Evolutionary conservation across 371 early-diverging fungal species (phyloP), one percentile per base, ranked within the genome.

Genomic region (Dinochytrium kinnereticum): DNA sequence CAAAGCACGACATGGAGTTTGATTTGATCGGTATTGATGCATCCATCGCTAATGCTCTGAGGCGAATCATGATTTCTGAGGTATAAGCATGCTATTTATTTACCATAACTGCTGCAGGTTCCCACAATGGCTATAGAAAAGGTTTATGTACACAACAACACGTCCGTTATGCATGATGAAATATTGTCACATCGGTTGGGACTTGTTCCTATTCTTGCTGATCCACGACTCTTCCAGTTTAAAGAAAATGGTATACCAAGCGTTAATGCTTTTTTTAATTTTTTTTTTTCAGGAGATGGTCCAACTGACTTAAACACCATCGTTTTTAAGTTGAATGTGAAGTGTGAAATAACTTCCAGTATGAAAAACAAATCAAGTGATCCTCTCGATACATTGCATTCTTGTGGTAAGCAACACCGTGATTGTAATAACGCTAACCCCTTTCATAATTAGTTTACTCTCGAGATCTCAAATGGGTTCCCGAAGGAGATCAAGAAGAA

Each of bases 81-180:
- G 92, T 92, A 79, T 59, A 55, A 36, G 17, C 28, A 2, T 66
- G 37, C 66, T 5, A 49, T 39, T 33, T 24, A 13, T 37, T 15
- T 10, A 19, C 66, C 0, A 10, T 28, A 24, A n/a, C 26, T 17
- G 1, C 24, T 28, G n/a, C 33, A 91, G 92, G 91, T 98, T 10
- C 97, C 98, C 30, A 96, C 98, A 0, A 93, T 98, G 95, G 99
- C 99, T 10, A 98, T 99, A 64, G 99, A 99, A 78, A 90, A 92
- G 53, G 98, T 99, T 17, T 97, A 91, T 80, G 90, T 99, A 67
- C 82, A 90, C 86, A 93, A 98, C 87, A 98, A 99, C 86, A 96
- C 94, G 17, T 91, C 94, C 2, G 89, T 99, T 50, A 91, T 99
- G 77, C 94, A 94, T 70, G 99, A 99, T 80, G 99, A 99, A 84